Percentiles rank a stretch among this genome's conserved stretches.
Conservation (phyloP, 1,284 basidiomycete genomes). For the Pyrrhoderma lamaoense region DNA sequence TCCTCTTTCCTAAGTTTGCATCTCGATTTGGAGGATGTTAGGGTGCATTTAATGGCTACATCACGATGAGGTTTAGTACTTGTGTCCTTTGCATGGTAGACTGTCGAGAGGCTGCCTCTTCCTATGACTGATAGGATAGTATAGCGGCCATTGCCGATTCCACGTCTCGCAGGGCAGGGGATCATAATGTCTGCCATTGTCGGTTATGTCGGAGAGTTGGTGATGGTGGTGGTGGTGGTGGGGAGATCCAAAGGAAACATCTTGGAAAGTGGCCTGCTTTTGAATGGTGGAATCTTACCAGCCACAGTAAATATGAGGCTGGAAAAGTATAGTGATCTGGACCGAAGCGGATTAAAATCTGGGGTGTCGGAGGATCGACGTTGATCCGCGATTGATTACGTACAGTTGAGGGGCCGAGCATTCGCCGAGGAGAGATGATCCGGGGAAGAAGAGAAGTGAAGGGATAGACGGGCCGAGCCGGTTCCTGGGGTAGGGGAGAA, state of each 20-base stretch:
- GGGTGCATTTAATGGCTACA: conserved; percentile 9
- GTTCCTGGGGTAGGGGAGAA: too few species aligned
- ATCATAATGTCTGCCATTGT: conserved; percentile 12
- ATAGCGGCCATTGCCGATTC: conserved; percentile 34
- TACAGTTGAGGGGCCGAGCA: too few species aligned
- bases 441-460: too few species aligned
- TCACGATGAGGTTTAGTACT: not conserved
- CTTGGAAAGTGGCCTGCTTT: not conserved
- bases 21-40: not conserved
- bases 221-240: not conserved
- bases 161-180: conserved; percentile 12
- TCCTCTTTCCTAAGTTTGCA: conserved; percentile 41
- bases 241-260: conserved; percentile 2
- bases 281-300: not conserved
- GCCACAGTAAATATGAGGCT: not conserved
- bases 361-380: too few species aligned
- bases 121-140: conserved; percentile 49
- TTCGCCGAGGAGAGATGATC: too few species aligned
- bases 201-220: not conserved
- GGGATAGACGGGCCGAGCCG: too few species aligned
- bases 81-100: conserved; percentile 41
- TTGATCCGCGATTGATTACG: too few species aligned
- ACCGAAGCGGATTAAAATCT: not conserved
- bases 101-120: conserved; percentile 61
- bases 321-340: not conserved